A percentile compares a stretch with the other conserved stretches of the same genome.
Conservation (phyloP, 2,329 filamentous ascomycete genomes). For the Penicillium sp. region DNA sequence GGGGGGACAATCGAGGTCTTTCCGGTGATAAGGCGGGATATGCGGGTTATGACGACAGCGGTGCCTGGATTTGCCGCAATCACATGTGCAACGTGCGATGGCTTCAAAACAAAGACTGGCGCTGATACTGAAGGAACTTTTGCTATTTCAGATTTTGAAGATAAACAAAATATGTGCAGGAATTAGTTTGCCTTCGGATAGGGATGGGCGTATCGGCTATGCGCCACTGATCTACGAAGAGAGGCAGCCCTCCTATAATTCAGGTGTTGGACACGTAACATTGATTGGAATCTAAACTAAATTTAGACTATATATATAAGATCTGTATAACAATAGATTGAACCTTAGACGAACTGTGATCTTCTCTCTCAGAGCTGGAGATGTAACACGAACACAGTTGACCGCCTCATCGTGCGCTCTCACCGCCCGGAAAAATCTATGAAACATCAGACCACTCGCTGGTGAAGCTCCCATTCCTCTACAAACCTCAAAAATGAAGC, state of each 20-base stretch:
- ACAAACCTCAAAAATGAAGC: conserved; percentile 41
- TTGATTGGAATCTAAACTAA: neutral
- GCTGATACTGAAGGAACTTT: neutral
- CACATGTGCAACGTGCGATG: neutral
- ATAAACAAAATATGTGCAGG: neutral
- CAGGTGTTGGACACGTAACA: neutral
- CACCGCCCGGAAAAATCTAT: conserved; percentile 23
- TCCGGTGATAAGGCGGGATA: conserved; percentile 9
- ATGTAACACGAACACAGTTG: neutral
- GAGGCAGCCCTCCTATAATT: no score
- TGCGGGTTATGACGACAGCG: conserved; percentile 20
- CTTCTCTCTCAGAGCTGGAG: neutral
- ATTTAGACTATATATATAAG: neutral
- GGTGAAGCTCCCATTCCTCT: neutral
- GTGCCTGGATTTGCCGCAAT: conserved; percentile 6
- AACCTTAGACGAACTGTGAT: neutral
- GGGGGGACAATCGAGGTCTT: conserved; percentile 4
- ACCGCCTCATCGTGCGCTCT: conserved; percentile 7
- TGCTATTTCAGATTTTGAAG: neutral
- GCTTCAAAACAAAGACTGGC: neutral
- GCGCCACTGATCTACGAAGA: neutral
- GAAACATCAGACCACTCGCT: conserved; percentile 17
- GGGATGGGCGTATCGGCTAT: neutral
- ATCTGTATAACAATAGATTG: neutral
- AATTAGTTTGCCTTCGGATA: neutral